A percentile compares a stretch with the other conserved stretches of the same genome.
phyloP scores from a whole-genome alignment of 225 moss, liverwort and hornwort species.

The Climacium dendroides region DNA sequence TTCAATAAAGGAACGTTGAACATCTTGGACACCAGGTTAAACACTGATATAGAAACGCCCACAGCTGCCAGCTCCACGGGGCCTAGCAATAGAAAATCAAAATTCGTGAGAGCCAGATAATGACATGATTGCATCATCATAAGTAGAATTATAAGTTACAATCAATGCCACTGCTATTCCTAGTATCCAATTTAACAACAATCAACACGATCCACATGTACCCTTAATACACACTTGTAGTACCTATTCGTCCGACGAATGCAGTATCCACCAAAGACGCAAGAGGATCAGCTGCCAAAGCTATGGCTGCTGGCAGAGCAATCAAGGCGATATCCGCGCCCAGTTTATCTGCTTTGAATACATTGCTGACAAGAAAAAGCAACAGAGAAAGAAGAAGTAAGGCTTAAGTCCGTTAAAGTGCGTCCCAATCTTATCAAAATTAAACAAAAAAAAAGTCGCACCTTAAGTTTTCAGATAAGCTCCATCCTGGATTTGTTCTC shows the following conservation, averaged over 20 bases:
- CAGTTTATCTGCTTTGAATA: conserved; percentile 37
- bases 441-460: neutral
- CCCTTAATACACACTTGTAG: neutral
- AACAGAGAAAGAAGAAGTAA: neutral
- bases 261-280: conserved; percentile 55
- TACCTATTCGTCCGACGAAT: conserved; percentile 53
- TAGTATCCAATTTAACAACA: neutral
- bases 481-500: conserved; percentile 2
- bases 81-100: conserved; percentile 5
- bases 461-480: conserved; percentile 20
- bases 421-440: neutral
- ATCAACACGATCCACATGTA: neutral
- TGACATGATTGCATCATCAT: neutral
- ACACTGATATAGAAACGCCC: conserved; percentile 51
- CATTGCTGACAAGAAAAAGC: conserved; percentile 15
- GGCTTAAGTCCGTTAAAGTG: neutral
- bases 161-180: neutral
- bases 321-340: conserved; percentile 31
- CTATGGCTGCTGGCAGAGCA: conserved; percentile 33
- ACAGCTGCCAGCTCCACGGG: conserved; percentile 61
- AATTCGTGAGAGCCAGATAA: neutral
- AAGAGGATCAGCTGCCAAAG: conserved; percentile 48
- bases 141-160: neutral
- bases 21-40: conserved; percentile 49
- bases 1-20: conserved; percentile 51